Evolutionary conservation across 2,329 filamentous ascomycete species (phyloP).

Genomic region (Ceratocystis ficicola): DNA sequence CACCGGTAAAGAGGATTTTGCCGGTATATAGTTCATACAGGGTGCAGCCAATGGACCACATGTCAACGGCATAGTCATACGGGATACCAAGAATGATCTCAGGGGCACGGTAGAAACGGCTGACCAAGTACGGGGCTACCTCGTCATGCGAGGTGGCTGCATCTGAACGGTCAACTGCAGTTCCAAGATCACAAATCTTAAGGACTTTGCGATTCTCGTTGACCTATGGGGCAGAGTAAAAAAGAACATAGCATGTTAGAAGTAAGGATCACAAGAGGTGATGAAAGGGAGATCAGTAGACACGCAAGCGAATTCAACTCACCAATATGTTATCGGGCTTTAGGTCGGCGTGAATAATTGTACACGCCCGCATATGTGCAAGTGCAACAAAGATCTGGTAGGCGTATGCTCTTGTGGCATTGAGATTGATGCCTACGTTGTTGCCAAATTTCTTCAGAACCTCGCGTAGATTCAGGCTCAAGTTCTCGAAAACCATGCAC

Average conservation of each 20-base stretch:
- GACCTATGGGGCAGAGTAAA: slow-evolving; percentile 35
- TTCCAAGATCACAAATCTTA: slow-evolving; percentile 93
- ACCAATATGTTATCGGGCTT: slow-evolving; percentile 96
- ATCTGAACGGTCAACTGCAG: slow-evolving; percentile 83
- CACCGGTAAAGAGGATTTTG: slow-evolving; percentile 89
- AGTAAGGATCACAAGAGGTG: slow-evolving; percentile 20
- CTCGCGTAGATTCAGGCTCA: slow-evolving; percentile 85
- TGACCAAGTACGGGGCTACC: slow-evolving; percentile 88
- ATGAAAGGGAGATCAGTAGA: neutral
- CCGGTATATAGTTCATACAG: slow-evolving; percentile 95
- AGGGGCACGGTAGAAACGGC: slow-evolving; percentile 91
- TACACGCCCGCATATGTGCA: slow-evolving; percentile 77
- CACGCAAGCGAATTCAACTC: slow-evolving; percentile 20
- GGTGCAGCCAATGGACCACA: slow-evolving; percentile 97
- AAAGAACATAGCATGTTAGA: slow-evolving; percentile 18
- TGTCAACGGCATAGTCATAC: slow-evolving; percentile 87
- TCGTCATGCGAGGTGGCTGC: slow-evolving; percentile 59
- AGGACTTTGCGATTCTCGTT: slow-evolving; percentile 72
- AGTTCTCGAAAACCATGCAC: slow-evolving; percentile 93
- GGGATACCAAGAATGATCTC: slow-evolving; percentile 96
- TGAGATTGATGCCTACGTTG: slow-evolving; percentile 81
- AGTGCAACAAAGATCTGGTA: slow-evolving; percentile 89
- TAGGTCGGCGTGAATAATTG: slow-evolving; percentile 87
- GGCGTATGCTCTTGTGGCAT: slow-evolving; percentile 76
- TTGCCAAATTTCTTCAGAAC: slow-evolving; percentile 92